phyloP scores from a whole-genome alignment of 2,329 filamentous ascomycete genomes.

The Thielaviopsis cerberus region DNA sequence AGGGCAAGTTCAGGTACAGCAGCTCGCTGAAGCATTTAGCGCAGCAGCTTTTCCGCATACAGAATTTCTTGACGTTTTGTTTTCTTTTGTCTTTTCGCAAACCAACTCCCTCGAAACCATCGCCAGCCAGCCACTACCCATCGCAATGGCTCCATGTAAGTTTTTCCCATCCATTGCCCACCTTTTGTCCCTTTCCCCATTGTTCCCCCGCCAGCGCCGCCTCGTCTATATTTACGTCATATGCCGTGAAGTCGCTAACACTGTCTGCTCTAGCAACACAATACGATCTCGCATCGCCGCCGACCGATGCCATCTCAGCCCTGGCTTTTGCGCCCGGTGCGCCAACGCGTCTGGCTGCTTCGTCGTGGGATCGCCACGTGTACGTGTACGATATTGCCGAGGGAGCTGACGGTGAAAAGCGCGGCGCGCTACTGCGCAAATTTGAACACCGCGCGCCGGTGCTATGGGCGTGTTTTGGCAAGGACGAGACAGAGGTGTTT shows the following conservation, averaged over 20 bases:
- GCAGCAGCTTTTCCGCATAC: background rate
- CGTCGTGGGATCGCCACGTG: conserved; percentile 96
- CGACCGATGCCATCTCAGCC: conserved; percentile 77
- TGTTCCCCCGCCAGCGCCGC: background rate
- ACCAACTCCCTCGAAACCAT: background rate
- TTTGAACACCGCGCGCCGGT: conserved; percentile 79
- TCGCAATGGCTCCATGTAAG: conserved; percentile 12
- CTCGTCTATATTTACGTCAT: background rate
- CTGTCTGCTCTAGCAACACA: conserved; percentile 38
- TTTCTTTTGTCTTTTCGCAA: background rate
- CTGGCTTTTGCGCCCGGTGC: conserved; percentile 58
- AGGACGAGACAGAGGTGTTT: conserved; percentile 65
- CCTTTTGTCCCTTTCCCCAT: background rate
- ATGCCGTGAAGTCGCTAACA: background rate
- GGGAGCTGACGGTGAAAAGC: conserved; percentile 60
- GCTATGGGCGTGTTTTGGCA: conserved; percentile 28
- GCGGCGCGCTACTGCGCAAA: conserved; percentile 60
- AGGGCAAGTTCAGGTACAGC: background rate
- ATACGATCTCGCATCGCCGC: conserved; percentile 66
- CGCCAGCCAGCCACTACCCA: background rate
- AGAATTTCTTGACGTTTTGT: background rate
- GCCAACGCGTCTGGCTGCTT: conserved; percentile 49
- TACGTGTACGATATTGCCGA: conserved; percentile 87
- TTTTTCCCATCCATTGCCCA: background rate
- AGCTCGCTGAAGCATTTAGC: background rate